Base-by-base conservation (phyloP, 2,329 filamentous ascomycete genomes). In the Lachnellula hyalina region DNA sequence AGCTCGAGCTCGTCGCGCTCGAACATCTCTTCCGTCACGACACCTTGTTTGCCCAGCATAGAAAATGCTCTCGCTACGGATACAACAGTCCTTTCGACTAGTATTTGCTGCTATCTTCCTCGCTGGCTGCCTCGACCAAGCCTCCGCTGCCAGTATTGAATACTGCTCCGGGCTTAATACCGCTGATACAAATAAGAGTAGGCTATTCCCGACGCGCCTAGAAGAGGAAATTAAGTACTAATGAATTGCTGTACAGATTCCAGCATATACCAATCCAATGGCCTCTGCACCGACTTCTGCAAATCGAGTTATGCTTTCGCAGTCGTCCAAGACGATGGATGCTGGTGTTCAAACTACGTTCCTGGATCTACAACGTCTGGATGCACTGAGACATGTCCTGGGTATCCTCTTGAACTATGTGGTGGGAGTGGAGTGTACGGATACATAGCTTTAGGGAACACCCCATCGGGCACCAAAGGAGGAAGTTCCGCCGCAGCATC, bases 291-390 rank as follows among this genome's bases (percentile, higher is more conserved):
- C 49, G 73, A 80, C 48, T 77, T 77, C 48, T 93, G 89, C 71
- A 63, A 70, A 25, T 65, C 67, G 19, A 62, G 75, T 15, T 87
- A 77, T 60, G 86, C 87, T 40, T 89, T 85, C 58, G 87, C 86
- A 60, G 75, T 93, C 47, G 74, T 91, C 1, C 80, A 89, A 63
- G 77, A 72, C 15, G 74, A 81, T 34, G 70, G 77, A 50, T 93
- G 89, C 68, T 93, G 87, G 87, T 93, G 89, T 68, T 85, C 86
- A 38, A 79, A 90, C 67, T 84, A 84, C 64, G 76, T 77, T 2
- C 89, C 89, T 8, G 74, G 74, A 49, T 60, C 72, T 34, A 68
- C 34, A 68, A 75, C 49, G 21, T 69, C 71, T 35, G 63, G 77
- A 21, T 93, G 89, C 71, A 71, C 77, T 60, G 69, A 68, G 0